Conservation (phyloP, 306 rosid genomes). For the Medicago ruthenica region DNA sequence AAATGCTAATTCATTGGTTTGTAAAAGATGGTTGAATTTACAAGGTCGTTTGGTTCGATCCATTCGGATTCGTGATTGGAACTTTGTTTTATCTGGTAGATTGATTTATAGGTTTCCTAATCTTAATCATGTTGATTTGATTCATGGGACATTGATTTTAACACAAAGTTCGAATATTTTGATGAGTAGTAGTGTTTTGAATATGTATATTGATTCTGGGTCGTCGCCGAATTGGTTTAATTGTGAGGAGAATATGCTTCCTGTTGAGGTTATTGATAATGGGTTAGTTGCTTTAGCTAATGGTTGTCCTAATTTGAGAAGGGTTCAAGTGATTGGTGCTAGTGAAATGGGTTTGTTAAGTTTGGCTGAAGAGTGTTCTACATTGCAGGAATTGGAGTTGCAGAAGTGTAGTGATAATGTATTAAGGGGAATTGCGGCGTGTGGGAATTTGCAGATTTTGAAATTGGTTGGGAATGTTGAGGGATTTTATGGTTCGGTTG, state of each 20-base stretch:
- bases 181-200: slow-evolving; percentile 54
- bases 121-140: slow-evolving; percentile 72
- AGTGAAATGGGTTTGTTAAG: slow-evolving; percentile 79
- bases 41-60: slow-evolving; percentile 80
- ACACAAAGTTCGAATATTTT: slow-evolving; percentile 59
- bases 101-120: slow-evolving; percentile 76
- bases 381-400: slow-evolving; percentile 79
- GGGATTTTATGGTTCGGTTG: slow-evolving; percentile 68
- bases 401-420: slow-evolving; percentile 79
- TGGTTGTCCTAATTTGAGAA: slow-evolving; percentile 82
- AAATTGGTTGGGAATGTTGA: slow-evolving; percentile 74
- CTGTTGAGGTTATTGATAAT: slow-evolving; percentile 71
- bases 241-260: slow-evolving; percentile 64
- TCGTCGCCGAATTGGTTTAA: slow-evolving; percentile 50
- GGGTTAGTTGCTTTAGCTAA: slow-evolving; percentile 66
- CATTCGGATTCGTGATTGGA: slow-evolving; percentile 66
- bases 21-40: slow-evolving; percentile 91
- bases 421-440: slow-evolving; percentile 81
- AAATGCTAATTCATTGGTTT: slow-evolving; percentile 66
- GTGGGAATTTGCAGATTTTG: slow-evolving; percentile 79
- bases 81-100: slow-evolving; percentile 84
- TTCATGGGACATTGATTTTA: slow-evolving; percentile 63
- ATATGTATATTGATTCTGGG: slow-evolving; percentile 56
- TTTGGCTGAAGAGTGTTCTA: slow-evolving; percentile 82
- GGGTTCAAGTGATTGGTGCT: slow-evolving; percentile 68